Base-by-base conservation (phyloP, 805 yeast species). In the Debaryomyces hansenii region DNA sequence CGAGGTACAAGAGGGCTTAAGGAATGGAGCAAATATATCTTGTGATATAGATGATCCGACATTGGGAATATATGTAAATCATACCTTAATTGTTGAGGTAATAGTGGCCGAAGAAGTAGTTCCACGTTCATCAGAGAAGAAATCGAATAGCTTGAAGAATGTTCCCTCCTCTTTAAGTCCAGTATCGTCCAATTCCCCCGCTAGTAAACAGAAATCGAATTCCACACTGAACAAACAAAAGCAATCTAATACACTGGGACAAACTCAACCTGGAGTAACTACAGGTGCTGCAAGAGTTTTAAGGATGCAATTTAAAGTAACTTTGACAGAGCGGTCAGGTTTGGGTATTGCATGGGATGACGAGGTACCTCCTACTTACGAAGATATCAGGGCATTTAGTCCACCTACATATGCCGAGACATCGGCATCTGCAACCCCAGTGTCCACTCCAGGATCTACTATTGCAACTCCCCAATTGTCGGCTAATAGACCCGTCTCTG, bases 301-400 rank as follows among this genome's bases (percentile, higher is more conserved):
- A 49, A 72, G 98, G 53, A 94, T 94, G 97, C 97, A 91, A 64
- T 92, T 94, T 69, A 85, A 86, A 53, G 58, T 92, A n/a, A 72
- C 74, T 2, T 67, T 94, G 18, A 87, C 96, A 2, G 98, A 91
- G 62, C 75, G 98, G 49, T 85, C 96, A 0, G 99, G 99, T 0
- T 74, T 94, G 36, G 99, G 99, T 4, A 89, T 94, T 27, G 87
- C 97, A 0, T 94, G 99, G 98, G 97, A 92, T 66, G 97, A 92
- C 61, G 99, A 94, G 66, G 98, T 95, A 14, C 99, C 99, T 2
- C 99, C 99, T 1, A 87, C 90, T 16, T 94, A 94, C 59, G 89
- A 82, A 44, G 92, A 90, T 54, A 90, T 94, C 16, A 74, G 82
- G 24, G 82, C 95, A 0, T 73, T 89, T 37, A 82, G 91, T 18